phyloP scores from a whole-genome alignment of 495 filamentous ascomycete species.

The Pyrenula aspistea region DNA sequence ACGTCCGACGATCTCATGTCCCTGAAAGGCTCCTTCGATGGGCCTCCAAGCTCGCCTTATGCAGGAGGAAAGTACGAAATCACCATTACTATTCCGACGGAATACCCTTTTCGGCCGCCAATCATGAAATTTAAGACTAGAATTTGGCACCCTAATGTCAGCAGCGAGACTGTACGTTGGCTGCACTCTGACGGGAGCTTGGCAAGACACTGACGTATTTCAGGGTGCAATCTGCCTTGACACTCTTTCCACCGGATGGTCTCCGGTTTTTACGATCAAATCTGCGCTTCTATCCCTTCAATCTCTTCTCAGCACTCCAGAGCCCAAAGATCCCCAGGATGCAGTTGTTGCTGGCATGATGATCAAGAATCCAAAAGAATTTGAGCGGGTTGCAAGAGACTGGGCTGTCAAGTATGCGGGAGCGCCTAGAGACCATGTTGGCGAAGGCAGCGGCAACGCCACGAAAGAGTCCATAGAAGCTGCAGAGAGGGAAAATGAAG shows the following conservation, averaged over 20 bases:
- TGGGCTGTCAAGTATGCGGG: conserved; percentile 81
- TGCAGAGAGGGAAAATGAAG: conserved; percentile 32
- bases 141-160: conserved; percentile 97
- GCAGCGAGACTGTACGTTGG: conserved; percentile 68
- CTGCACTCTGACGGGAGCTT: conserved; percentile 13
- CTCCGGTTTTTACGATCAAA: conserved; percentile 91
- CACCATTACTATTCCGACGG: conserved; percentile 75
- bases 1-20: conserved; percentile 66
- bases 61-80: conserved; percentile 76
- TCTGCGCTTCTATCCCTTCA: conserved; percentile 87
- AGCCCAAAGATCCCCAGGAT: conserved; percentile 95
- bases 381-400: conserved; percentile 71
- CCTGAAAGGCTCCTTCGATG: conserved; percentile 70
- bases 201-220: background rate
- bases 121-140: conserved; percentile 89
- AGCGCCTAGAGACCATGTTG: conserved; percentile 48
- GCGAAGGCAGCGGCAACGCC: conserved; percentile 35
- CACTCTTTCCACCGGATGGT: conserved; percentile 82
- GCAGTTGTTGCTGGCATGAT: conserved; percentile 92
- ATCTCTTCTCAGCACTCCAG: conserved; percentile 82
- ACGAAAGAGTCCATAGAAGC: conserved; percentile 35
- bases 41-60: conserved; percentile 88
- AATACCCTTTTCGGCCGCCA: conserved; percentile 91
- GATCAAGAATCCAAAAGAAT: conserved; percentile 62
- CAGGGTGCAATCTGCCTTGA: conserved; percentile 97